Percentiles rank a stretch among this genome's conserved stretches.
Evolutionary conservation across 2,329 filamentous ascomycete species (phyloP).

Genomic region (Raffaelea ambrosiae): DNA sequence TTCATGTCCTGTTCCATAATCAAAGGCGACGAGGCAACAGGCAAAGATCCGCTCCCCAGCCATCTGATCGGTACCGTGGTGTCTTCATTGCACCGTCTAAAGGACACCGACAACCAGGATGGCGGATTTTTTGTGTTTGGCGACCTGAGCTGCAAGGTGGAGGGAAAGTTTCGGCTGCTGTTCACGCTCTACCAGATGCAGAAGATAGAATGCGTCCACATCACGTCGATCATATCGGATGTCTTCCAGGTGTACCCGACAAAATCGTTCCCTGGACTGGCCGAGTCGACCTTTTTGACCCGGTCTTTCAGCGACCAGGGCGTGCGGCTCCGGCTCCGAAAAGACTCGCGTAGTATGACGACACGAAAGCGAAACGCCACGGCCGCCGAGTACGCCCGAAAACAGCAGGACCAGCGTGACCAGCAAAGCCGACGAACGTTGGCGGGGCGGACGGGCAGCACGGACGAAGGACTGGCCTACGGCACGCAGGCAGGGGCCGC

Average conservation of each 20-base stretch:
- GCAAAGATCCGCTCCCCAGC: constrained; percentile 31
- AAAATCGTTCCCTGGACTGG: constrained; percentile 56
- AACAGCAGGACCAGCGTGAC: constrained; percentile 9
- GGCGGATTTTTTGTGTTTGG: constrained; percentile 88
- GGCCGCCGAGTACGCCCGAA: constrained; percentile 17
- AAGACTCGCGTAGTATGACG: constrained; percentile 60
- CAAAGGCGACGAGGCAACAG: constrained; percentile 30
- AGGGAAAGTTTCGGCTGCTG: constrained; percentile 63
- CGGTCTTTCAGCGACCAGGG: constrained; percentile 84
- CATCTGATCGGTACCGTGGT: constrained; percentile 63
- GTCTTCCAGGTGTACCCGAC: constrained; percentile 57
- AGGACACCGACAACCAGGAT: constrained; percentile 69
- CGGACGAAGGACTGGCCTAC: constrained; percentile 6
- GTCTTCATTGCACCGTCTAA: constrained; percentile 74
- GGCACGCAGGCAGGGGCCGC: not conserved
- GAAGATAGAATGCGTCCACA: constrained; percentile 24
- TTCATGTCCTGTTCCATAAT: constrained; percentile 38
- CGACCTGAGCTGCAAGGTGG: constrained; percentile 69
- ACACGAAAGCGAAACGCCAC: constrained; percentile 35
- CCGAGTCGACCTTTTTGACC: constrained; percentile 63
- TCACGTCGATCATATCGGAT: constrained; percentile 45
- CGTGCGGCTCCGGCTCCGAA: constrained; percentile 71
- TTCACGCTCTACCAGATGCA: constrained; percentile 72
- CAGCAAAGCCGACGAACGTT: constrained; percentile 2
- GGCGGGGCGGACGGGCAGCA: not conserved